Evolutionary conservation across 208 protist species (phyloP).

Genomic region (Trypanosoma melophagium): DNA sequence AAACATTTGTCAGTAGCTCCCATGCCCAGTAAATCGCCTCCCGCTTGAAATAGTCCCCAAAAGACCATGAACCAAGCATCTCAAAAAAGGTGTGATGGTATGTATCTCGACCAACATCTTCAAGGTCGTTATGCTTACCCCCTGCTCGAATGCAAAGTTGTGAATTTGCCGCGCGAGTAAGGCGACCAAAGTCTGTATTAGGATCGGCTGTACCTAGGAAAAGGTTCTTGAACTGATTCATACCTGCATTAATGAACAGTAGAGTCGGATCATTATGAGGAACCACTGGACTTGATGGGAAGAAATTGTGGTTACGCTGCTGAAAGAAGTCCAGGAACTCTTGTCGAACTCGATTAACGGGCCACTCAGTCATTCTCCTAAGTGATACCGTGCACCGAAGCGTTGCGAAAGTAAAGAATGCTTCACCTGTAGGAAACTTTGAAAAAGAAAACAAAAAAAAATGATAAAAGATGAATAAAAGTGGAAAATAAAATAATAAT

Average conservation of each 20-base stretch:
- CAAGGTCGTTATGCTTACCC: conserved; percentile 99
- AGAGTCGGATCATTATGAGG: conserved; percentile 98
- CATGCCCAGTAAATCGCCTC: conserved; percentile 97
- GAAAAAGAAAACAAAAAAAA: conserved; percentile 24
- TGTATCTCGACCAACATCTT: conserved; percentile 98
- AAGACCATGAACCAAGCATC: conserved; percentile 99
- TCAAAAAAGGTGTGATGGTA: conserved; percentile 99
- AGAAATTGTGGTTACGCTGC: conserved; percentile 89
- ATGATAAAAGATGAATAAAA: conserved; percentile 26
- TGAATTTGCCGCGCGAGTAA: conserved; percentile 95
- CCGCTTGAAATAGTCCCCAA: conserved; percentile 99
- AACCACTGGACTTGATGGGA: conserved; percentile 92
- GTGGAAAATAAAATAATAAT: conserved; percentile 20
- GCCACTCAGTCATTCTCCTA: conserved; percentile 59
- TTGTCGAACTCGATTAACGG: conserved; percentile 83
- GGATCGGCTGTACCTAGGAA: conserved; percentile 97
- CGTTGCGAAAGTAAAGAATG: background rate
- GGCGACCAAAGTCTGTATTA: conserved; percentile 88
- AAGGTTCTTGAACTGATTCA: conserved; percentile 98
- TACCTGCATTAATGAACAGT: conserved; percentile 98
- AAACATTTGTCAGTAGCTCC: conserved; percentile 97
- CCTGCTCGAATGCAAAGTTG: conserved; percentile 99
- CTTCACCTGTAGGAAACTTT: background rate
- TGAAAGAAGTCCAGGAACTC: conserved; percentile 96
- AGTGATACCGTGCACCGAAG: conserved; percentile 14